These are phyloP conservation scores for Eucalyptus shirleyi DNA, from an alignment of 345 rosid species.

Conservation along the genomic window DNA sequence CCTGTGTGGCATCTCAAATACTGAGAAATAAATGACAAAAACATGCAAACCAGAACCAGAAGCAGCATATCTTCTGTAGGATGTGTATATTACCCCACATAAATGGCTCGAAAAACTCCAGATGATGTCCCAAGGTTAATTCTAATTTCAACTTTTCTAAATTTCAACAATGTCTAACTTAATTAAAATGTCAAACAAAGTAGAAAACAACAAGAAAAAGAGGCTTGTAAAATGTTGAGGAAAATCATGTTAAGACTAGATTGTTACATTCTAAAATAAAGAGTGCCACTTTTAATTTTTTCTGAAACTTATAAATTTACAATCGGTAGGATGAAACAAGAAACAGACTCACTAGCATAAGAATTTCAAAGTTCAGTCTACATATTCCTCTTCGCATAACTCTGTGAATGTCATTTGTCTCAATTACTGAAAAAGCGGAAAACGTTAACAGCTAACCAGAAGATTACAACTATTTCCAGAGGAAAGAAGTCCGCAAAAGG, in stretches of 20 bases:
- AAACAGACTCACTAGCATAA: background rate
- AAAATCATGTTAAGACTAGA: background rate
- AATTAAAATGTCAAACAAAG: background rate
- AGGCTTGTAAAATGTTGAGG: background rate
- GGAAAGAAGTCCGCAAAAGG: background rate
- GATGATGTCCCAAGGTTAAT: background rate
- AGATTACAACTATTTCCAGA: background rate
- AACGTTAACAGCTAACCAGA: background rate
- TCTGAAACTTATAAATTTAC: background rate
- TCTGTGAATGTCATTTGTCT: background rate
- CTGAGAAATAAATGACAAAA: background rate
- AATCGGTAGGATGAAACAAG: background rate
- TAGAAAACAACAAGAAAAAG: background rate
- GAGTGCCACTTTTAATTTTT: background rate
- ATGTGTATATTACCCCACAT: background rate
- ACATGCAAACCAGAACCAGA: background rate
- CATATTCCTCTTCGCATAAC: background rate
- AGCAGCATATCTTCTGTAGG: background rate
- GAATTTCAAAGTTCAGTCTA: background rate
- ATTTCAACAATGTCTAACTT: background rate
- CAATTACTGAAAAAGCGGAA: background rate
- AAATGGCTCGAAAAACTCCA: background rate
- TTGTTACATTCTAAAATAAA: background rate
- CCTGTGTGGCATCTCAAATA: constrained; percentile 24
- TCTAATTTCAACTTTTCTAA: background rate